phyloP scores from a whole-genome alignment of 2,329 filamentous ascomycete genomes.

The Colletotrichum sp. region DNA sequence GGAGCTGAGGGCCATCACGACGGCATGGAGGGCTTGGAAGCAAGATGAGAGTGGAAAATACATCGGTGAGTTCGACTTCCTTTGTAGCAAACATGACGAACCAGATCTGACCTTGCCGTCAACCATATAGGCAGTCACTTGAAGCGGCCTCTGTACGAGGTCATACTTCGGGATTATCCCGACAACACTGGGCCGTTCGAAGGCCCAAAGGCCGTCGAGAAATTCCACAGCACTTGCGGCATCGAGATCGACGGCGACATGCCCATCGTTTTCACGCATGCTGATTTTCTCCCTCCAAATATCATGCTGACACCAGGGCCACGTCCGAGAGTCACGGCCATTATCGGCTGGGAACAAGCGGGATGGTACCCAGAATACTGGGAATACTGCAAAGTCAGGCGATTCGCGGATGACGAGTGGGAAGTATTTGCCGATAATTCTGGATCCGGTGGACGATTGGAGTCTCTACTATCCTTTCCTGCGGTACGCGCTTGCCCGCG shows the following conservation, averaged over 20 bases:
- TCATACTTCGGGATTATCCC: not conserved
- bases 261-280: not conserved
- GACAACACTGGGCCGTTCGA: not conserved
- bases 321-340: not conserved
- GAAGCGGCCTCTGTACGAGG: not conserved
- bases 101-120: not conserved
- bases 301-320: not conserved
- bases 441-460: not conserved
- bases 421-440: not conserved
- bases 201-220: not conserved
- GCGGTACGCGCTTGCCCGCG: not conserved
- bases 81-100: not conserved
- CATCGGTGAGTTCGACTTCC: not conserved
- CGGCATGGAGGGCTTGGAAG: not conserved
- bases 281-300: not conserved
- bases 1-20: not conserved
- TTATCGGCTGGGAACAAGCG: not conserved
- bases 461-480: rapidly evolving
- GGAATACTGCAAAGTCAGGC: not conserved
- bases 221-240: not conserved
- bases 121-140: not conserved
- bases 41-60: not conserved
- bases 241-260: not conserved
- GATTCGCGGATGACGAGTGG: not conserved
- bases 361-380: not conserved